Conservation (phyloP, 2,329 filamentous ascomycete genomes). For the Aspergillus sp. region DNA sequence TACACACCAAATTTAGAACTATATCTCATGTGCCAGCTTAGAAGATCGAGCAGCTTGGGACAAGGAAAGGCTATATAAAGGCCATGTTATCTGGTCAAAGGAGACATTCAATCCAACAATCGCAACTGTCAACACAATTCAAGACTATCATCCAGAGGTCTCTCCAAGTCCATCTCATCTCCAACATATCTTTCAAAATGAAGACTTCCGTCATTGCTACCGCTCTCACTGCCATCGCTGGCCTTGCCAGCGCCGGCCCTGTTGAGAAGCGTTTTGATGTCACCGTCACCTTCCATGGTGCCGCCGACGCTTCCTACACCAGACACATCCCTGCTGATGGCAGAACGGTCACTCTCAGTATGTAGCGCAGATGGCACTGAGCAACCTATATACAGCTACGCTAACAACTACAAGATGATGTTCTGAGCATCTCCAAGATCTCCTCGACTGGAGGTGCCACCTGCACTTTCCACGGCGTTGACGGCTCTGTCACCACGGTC, state of each 20-base stretch:
- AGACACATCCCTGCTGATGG: constrained; percentile 17
- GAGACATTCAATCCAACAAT: not conserved
- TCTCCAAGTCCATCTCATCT: not conserved
- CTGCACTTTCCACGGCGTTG: constrained; percentile 21
- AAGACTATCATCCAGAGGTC: not conserved
- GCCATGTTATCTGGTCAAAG: not conserved
- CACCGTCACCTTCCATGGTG: constrained; percentile 19
- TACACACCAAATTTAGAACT: not conserved
- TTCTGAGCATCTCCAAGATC: constrained; percentile 22
- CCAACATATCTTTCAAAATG: not conserved
- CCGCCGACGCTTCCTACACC: constrained; percentile 17
- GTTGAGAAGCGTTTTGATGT: not conserved
- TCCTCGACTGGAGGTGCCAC: constrained; percentile 4
- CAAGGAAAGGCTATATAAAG: not conserved
- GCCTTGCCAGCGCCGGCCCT: not conserved
- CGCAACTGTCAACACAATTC: not conserved
- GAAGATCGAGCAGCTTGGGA: not conserved
- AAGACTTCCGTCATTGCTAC: not conserved
- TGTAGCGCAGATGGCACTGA: not conserved
- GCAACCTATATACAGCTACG: not conserved
- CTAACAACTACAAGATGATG: constrained; percentile 12
- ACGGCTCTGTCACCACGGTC: constrained; percentile 17
- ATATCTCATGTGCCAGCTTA: not conserved
- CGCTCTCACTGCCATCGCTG: not conserved
- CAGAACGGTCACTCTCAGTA: constrained; percentile 14